phyloP scores from a whole-genome alignment of 768 basidiomycete genomes.

The Agrocybe pediades region DNA sequence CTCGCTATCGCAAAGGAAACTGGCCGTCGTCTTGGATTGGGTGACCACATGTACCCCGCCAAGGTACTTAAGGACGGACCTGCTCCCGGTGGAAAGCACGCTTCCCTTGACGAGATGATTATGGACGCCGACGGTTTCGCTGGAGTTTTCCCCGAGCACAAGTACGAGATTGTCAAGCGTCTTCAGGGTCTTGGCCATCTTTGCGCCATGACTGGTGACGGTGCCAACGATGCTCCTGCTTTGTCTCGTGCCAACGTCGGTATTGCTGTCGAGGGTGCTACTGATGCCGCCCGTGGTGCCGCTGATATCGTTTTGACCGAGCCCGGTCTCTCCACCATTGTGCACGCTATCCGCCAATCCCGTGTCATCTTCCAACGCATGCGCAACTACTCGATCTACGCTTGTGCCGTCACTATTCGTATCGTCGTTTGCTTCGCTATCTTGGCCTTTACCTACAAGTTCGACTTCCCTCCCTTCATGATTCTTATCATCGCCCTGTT shows the following conservation, averaged over 20 bases:
- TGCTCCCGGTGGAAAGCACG: constrained; percentile 80
- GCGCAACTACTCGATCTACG: constrained; percentile 98
- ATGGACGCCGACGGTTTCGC: constrained; percentile 99
- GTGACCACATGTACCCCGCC: constrained; percentile 99
- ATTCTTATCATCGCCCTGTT: constrained; percentile 95
- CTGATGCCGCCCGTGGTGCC: constrained; percentile 97
- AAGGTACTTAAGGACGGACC: constrained; percentile 99
- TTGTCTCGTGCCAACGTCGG: constrained; percentile 98
- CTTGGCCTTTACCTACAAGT: constrained; percentile 93
- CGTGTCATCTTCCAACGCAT: constrained; percentile 99
- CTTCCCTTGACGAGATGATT: constrained; percentile 94
- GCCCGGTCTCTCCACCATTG: constrained; percentile 98
- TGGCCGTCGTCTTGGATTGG: constrained; percentile 94
- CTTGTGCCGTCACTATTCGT: constrained; percentile 95
- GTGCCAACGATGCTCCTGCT: constrained; percentile 98
- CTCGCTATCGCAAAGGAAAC: constrained; percentile 99
- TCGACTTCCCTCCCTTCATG: constrained; percentile 99
- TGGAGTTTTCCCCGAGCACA: constrained; percentile 99
- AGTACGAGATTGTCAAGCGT: constrained; percentile 99
- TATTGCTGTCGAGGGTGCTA: constrained; percentile 99
- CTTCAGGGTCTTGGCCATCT: constrained; percentile 95
- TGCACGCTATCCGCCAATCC: constrained; percentile 97
- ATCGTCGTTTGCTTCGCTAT: constrained; percentile 97
- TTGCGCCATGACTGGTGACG: constrained; percentile 99
- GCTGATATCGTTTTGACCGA: constrained; percentile 98